Base-by-base conservation (phyloP, 257 asterid species). In the Parsonsia alboflavescens region DNA sequence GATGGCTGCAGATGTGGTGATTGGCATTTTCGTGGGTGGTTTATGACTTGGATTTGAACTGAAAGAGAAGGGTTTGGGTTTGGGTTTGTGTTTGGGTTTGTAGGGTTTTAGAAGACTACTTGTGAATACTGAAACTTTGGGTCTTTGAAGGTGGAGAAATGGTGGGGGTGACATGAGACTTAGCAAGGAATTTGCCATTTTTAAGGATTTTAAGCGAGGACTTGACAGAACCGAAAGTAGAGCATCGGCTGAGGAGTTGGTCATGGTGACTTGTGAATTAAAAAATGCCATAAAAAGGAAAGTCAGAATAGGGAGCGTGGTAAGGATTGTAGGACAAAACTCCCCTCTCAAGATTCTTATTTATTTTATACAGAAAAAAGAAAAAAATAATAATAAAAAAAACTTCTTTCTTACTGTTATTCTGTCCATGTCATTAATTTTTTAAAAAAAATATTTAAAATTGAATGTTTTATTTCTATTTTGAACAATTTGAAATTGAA, bases 1-100 rank as follows among this genome's bases (percentile, higher is more conserved):
- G 24, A 75, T 52, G 49, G 89, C 67, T 44, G 95, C 92, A 42
- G 71, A 28, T 50, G 80, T 77, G 64, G 59, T 39, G 65, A 66
- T 66, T 8, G 69, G 30, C 82, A 80, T 75, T 54, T 66, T 78
- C 11, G 61, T 72, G 53, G 62, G 26, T 16, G 62, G 79, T 65
- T 45, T 79, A 73, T 62, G 86, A 81, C 54, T 81, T 59, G 85
- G 39, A 22, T 73, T 80, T 42, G 81, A 64, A 59, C 61, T 64
- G 45, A 58, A 64, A 49, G 70, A 42, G 63, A 57, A 69, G 26
- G 36, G 59, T 70, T 86, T 42, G 80, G 81, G 59, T 70, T 86
- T 42, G 80, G 36, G 59, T 70, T 86, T 42, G 80, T 79, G 59
- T 70, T 86, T 42, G 80, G 81, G 59, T 70, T 86, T 42, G 80